Evolutionary conservation across 257 asterid species (phyloP), one percentile per base, ranked within the genome.

Genomic region (Przewalskia tangutica): DNA sequence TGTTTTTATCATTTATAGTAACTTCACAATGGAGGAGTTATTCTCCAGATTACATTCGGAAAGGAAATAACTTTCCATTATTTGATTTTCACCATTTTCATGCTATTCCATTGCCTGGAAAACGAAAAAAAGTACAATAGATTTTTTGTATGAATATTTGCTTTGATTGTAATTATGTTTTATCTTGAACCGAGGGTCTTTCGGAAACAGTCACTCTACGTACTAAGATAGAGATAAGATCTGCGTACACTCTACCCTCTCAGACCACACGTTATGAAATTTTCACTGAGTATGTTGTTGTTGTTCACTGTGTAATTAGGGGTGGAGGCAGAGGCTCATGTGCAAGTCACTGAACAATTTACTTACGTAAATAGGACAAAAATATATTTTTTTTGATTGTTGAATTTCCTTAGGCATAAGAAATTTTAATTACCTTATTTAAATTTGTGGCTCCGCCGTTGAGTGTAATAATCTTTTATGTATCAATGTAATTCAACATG

Each of bases 11-110:
- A 80, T 79, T 58, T n/a, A 59, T 10, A 10, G 46, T 18, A 65
- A 60, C 27, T 46, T 84, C 40, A 76, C 27, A 66, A 40, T 10
- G 32, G 79, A 83, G 83, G 79, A 80, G 53, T 79, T 83, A 79
- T 83, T 83, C 86, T 32, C 20, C 64, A 44, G 8, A 54, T 75
- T 63, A 50, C 68, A 71, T 83, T 7, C 78, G 50, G 8, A 77
- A 48, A 44, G 64, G 59, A 54, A 75, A 75, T 75, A 23, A 23
- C 44, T 50, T 75, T 50, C 62, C 46, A 23, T 42, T 68, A 68
- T 13, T 23, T 50, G 27, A 51, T 75, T 50, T 73, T 48, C 7
- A 75, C 80, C 80, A 75, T 75, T 27, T 20, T 71, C 59, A 71
- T 73, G 62, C 7, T 50, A 50, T 50, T 75, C 62, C 40, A 75